A percentile compares a stretch with the other conserved stretches of the same genome.
phyloP scores from a whole-genome alignment of 768 basidiomycete species.

The Termitomyces sp. region DNA sequence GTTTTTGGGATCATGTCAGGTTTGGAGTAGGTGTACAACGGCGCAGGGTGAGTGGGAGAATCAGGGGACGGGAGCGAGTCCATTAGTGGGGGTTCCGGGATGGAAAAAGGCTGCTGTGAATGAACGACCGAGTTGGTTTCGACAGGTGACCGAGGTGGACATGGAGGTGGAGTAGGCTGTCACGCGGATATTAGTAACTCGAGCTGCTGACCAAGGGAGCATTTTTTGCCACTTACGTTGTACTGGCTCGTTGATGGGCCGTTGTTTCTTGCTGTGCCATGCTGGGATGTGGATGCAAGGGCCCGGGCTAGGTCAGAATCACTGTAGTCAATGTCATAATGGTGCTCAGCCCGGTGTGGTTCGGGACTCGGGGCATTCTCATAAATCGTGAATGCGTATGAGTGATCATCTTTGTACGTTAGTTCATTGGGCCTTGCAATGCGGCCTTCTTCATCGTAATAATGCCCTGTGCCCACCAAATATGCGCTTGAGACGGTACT shows the following conservation, averaged over 20 bases:
- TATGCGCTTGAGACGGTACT: slow-evolving; percentile 6
- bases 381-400: neutral
- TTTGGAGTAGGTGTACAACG: neutral
- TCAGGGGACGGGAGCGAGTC: slow-evolving; percentile 15
- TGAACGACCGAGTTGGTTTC: neutral
- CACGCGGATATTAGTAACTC: slow-evolving; percentile 1
- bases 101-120: slow-evolving; percentile 5
- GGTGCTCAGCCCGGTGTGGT: neutral
- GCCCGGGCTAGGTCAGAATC: slow-evolving; percentile 1
- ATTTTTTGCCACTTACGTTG: slow-evolving; percentile 9
- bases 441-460: slow-evolving; percentile 6
- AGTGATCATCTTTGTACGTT: neutral
- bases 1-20: neutral
- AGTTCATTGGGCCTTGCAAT: neutral
- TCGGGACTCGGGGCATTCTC: neutral
- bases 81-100: slow-evolving; percentile 11
- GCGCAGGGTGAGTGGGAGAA: neutral
- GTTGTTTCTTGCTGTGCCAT: neutral
- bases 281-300: neutral
- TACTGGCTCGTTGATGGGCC: neutral
- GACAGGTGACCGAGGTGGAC: neutral
- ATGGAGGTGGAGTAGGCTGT: slow-evolving; percentile 2
- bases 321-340: neutral
- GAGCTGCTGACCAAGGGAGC: neutral
- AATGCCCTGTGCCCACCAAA: slow-evolving; percentile 14